Conservation (phyloP, 169 alveolate genomes). For the Plasmodium falciparum region DNA sequence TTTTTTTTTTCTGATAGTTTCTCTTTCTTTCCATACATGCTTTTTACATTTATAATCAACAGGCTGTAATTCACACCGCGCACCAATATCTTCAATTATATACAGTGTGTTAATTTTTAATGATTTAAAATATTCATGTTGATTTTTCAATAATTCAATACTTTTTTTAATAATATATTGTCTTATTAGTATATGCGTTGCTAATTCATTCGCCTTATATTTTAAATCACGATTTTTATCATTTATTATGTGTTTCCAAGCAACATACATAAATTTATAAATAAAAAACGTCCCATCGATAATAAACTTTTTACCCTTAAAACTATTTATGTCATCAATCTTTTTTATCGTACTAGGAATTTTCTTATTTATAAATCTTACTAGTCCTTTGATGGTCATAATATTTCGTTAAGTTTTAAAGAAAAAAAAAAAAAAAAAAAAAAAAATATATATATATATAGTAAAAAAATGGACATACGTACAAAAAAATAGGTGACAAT, state of each 20-base stretch:
- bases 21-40: conserved; percentile 77
- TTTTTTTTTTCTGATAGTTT: conserved; percentile 51
- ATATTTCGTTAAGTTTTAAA: conserved; percentile 3
- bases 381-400: conserved; percentile 77
- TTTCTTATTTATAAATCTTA: conserved; percentile 67
- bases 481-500: too few species aligned
- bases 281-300: conserved; percentile 74
- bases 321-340: conserved; percentile 73
- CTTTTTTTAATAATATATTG: conserved; percentile 72
- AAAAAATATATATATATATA: background rate
- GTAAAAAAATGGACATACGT: background rate
- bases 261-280: conserved; percentile 76
- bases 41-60: conserved; percentile 70
- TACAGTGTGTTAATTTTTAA: conserved; percentile 68
- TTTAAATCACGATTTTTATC: conserved; percentile 57
- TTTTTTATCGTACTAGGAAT: conserved; percentile 67
- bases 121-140: conserved; percentile 72
- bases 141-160: conserved; percentile 57
- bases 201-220: conserved; percentile 42
- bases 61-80: conserved; percentile 72
- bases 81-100: conserved; percentile 76
- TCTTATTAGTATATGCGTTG: conserved; percentile 54
- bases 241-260: conserved; percentile 70
- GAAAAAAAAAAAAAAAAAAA: conserved; percentile 8
- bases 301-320: conserved; percentile 63